Evolutionary conservation across 2,329 filamentous ascomycete genomes (phyloP), one percentile per base, ranked within the genome.

Genomic region (Tolypocladium pustulatum): DNA sequence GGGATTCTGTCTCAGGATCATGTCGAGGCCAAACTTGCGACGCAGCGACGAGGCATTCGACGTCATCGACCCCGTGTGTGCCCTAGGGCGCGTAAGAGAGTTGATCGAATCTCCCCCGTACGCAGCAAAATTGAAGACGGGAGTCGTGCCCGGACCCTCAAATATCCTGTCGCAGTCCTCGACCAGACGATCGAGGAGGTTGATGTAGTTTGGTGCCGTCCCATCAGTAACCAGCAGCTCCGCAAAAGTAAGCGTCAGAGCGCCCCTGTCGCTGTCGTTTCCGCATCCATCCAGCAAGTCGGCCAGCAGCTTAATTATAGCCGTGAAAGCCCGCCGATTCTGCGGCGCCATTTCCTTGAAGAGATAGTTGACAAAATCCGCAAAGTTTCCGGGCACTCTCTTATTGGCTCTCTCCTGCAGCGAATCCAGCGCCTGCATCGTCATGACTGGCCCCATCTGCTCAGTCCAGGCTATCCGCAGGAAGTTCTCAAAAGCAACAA

Each of bases 401-500:
- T 84, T 88, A 58, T 84, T 80, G 12, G 82, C 78, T 59, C 83
- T 79, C 60, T 82, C 80, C 65, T 95, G 91, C n/a, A 97, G 78
- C 1, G 85, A 84, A 59, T 88, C 83, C 41, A 97, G 78, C 6
- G 85, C 81, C 54, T 87, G 79, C 57, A 84, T 79, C 1, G 89
- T 85, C 71, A 97, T 85, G 58, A 97, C 84, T 3, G 90, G 85
- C 0, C 93, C 93, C 79, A 97, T 91, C 65, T 90, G 87, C 63
- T 93, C 89, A 60, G 83, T 86, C 93, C 93, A 97, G 15, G 90
- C 91, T 62, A 91, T 87, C 60, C 85, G 86, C 61, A 97, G 76
- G 65, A 97, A 97, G 61, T 95, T 97, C 70, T 97, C 92, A 69
- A 97, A 97, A 0, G 92, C 89, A 32, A 89, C 88, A 68, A 97